Percentiles rank a stretch among this genome's conserved stretches.
phyloP scores from a whole-genome alignment of 768 basidiomycete species.

The Collybia nuda region DNA sequence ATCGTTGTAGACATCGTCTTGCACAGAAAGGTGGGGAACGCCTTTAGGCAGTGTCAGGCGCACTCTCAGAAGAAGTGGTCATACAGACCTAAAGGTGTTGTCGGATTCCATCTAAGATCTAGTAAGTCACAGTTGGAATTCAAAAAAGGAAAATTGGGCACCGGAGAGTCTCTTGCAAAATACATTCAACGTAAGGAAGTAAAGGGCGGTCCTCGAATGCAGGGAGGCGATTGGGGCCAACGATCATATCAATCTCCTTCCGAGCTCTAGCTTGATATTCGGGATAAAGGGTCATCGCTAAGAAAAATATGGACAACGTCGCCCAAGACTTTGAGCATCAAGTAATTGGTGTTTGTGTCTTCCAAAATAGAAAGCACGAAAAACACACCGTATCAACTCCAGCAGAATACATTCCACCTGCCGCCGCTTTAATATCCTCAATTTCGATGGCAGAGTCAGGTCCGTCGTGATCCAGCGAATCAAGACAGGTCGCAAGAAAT shows the following conservation, averaged over 20 bases:
- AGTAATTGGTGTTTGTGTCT: too few species aligned
- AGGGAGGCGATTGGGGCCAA: slow-evolving; percentile 36
- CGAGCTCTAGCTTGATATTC: slow-evolving; percentile 34
- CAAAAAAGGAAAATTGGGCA: neutral
- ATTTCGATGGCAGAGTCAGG: too few species aligned
- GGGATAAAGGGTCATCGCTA: slow-evolving; percentile 39
- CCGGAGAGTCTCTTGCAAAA: slow-evolving; percentile 26
- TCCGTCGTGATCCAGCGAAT: too few species aligned
- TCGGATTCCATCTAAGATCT: slow-evolving; percentile 6
- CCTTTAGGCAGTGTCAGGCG: slow-evolving; percentile 22
- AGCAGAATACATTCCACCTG: too few species aligned
- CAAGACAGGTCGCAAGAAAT: too few species aligned
- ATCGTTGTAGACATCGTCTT: slow-evolving; percentile 33
- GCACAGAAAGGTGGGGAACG: slow-evolving; percentile 15
- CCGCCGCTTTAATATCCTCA: too few species aligned
- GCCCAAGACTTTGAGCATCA: slow-evolving; percentile 24
- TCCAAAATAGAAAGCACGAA: too few species aligned
- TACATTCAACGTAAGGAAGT: slow-evolving; percentile 36
- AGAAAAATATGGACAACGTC: slow-evolving; percentile 28
- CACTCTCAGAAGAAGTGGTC: too few species aligned
- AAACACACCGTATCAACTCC: too few species aligned
- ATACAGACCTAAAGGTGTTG: neutral
- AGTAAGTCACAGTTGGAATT: too few species aligned
- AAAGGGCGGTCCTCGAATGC: slow-evolving; percentile 23
- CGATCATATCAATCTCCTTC: slow-evolving; percentile 37